Evolutionary conservation across 78 protist species (phyloP).

Genomic region (Guillardia theta): DNA sequence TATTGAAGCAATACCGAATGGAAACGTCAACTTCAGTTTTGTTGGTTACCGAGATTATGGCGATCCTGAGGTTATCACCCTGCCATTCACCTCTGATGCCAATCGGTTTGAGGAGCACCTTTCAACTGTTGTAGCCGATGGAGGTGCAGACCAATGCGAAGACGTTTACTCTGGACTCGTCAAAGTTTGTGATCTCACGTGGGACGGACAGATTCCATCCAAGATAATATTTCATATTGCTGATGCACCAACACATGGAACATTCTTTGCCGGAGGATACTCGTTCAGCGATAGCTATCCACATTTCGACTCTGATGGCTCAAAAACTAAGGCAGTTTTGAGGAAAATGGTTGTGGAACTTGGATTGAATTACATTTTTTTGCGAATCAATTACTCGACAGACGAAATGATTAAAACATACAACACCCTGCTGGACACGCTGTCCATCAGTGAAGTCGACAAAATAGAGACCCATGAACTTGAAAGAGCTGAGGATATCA

Average conservation of each 20-base stretch:
- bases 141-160: neutral
- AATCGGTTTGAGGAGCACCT: neutral
- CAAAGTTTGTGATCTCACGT: neutral
- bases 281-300: neutral
- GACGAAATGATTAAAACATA: neutral
- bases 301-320: neutral
- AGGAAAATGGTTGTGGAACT: neutral
- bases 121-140: neutral
- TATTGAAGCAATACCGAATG: neutral
- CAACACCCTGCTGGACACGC: neutral
- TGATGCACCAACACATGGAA: neutral
- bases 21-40: neutral
- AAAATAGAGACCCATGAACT: too few species aligned
- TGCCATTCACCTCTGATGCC: neutral
- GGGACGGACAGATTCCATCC: neutral
- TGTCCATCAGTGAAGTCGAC: too few species aligned
- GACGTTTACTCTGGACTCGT: neutral
- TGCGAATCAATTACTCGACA: neutral
- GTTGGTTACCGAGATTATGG: neutral
- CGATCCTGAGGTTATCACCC: neutral
- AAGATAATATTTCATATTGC: neutral
- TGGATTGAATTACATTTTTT: neutral
- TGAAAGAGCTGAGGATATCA: too few species aligned
- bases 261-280: neutral
- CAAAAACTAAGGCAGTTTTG: neutral